These are phyloP conservation scores for Umbilicus rupestris DNA, from an alignment of 164 flowering plant species.

Conservation along the genomic window DNA sequence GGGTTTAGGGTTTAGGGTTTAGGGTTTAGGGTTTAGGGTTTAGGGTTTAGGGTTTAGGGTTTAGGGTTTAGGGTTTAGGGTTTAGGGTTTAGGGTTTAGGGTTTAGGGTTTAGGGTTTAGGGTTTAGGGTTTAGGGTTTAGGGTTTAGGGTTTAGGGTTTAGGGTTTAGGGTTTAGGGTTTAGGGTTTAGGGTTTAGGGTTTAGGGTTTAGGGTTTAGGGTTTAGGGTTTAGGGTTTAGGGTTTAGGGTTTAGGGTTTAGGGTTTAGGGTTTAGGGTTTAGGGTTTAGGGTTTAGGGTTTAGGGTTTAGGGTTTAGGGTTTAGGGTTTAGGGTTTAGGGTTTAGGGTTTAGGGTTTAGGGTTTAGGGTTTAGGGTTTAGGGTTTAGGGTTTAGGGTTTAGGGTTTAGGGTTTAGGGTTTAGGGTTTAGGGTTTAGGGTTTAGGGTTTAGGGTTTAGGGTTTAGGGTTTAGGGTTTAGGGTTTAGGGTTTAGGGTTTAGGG, in stretches of 20 bases:
- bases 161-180: constrained; percentile 12
- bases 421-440: constrained; percentile 13
- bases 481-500: constrained; percentile 13
- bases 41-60: constrained; percentile 12
- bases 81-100: constrained; percentile 12
- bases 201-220: constrained; percentile 9
- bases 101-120: constrained; percentile 12
- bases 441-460: constrained; percentile 12
- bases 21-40: constrained; percentile 11
- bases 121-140: constrained; percentile 11
- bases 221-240: constrained; percentile 7
- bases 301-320: constrained; percentile 9
- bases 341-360: constrained; percentile 10
- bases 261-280: constrained; percentile 11
- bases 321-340: constrained; percentile 7
- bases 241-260: constrained; percentile 9
- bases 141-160: constrained; percentile 12
- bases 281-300: constrained; percentile 11
- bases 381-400: constrained; percentile 17
- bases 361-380: constrained; percentile 12
- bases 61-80: constrained; percentile 12
- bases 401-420: constrained; percentile 16
- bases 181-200: constrained; percentile 12
- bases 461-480: constrained; percentile 10
- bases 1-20: constrained; percentile 12